These are phyloP conservation scores for Phytopythium montanum DNA, from an alignment of 352 stramenopile species.

Conservation along the genomic window DNA sequence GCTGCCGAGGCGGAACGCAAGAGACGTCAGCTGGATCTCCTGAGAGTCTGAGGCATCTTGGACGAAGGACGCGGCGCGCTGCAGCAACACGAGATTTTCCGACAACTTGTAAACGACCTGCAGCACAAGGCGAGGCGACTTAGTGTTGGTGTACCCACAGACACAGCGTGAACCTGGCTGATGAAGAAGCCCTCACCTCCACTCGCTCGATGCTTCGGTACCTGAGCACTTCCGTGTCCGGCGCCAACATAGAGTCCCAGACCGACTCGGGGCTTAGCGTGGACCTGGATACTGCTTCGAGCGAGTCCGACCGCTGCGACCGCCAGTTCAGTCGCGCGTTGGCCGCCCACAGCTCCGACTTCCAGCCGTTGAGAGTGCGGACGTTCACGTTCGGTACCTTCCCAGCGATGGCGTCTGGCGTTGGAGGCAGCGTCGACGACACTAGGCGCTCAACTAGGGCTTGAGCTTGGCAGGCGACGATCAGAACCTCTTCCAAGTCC, in stretches of 20 bases:
- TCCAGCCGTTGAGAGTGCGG: background rate
- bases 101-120: background rate
- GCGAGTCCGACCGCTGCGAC: background rate
- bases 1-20: background rate
- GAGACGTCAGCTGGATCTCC: background rate
- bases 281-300: background rate
- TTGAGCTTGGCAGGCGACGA: background rate
- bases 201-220: background rate
- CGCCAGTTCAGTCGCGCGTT: background rate
- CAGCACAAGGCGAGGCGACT: background rate
- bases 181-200: background rate
- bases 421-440: background rate
- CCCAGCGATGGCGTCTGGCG: background rate
- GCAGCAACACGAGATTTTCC: background rate
- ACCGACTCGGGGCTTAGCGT: background rate
- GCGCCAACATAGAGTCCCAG: background rate
- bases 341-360: background rate
- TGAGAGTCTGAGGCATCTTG: background rate
- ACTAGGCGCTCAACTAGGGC: background rate
- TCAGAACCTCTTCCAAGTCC: background rate
- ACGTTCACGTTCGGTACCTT: background rate
- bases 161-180: background rate
- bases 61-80: background rate
- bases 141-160: background rate
- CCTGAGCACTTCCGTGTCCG: background rate